Evolutionary conservation across 352 stramenopile genomes (phyloP).

Genomic region (Detonula confervacea): DNA sequence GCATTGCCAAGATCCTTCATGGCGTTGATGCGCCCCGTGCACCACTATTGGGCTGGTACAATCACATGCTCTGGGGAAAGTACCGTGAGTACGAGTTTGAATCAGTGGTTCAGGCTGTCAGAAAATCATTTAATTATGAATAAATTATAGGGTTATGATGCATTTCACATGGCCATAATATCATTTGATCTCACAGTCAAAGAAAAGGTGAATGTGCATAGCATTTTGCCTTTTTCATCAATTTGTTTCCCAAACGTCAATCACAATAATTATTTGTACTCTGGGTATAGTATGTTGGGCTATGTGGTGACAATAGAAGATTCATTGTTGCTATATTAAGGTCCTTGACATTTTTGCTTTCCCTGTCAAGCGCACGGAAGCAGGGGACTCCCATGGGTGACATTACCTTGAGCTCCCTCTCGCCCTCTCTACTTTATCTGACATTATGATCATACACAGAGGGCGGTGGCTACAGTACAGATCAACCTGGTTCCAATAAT

Average conservation of each 20-base stretch:
- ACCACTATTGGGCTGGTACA: slow-evolving; percentile 51
- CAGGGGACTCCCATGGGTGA: too few species aligned
- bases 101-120: slow-evolving; percentile 39
- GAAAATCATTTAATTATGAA: slow-evolving; percentile 23
- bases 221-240: neutral
- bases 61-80: slow-evolving; percentile 69
- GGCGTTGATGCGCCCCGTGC: slow-evolving; percentile 63
- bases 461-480: too few species aligned
- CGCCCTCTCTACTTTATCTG: too few species aligned
- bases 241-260: neutral
- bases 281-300: too few species aligned
- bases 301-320: too few species aligned
- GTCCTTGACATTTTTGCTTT: too few species aligned
- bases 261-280: neutral
- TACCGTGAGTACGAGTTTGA: slow-evolving; percentile 59
- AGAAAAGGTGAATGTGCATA: neutral
- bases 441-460: too few species aligned
- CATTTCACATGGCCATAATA: neutral
- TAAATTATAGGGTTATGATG: slow-evolving; percentile 4
- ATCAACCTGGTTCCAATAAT: too few species aligned
- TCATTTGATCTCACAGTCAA: neutral
- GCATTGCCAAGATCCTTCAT: slow-evolving; percentile 79
- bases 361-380: too few species aligned
- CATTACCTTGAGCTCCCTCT: too few species aligned
- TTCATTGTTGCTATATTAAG: too few species aligned